Conservation (phyloP, 768 basidiomycete genomes). For the Hericium coralloides region DNA sequence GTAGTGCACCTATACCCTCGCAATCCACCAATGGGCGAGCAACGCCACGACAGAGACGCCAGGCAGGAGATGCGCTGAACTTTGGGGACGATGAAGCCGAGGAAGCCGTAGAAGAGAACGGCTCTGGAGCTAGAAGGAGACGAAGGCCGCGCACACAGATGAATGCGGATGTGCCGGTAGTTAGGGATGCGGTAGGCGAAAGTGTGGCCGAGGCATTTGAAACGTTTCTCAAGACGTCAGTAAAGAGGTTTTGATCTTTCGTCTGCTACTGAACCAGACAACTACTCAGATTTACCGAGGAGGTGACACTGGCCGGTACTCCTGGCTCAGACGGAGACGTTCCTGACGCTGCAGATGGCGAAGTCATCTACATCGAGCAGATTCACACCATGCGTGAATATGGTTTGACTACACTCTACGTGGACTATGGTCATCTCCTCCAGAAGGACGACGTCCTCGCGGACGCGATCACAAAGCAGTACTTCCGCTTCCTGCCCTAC, state of each 20-base stretch:
- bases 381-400: constrained; percentile 94
- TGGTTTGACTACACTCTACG: constrained; percentile 90
- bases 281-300: constrained; percentile 69
- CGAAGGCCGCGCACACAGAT: constrained; percentile 33
- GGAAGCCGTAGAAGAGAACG: constrained; percentile 27
- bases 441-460: constrained; percentile 90
- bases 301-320: constrained; percentile 68
- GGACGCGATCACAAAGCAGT: constrained; percentile 87
- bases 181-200: constrained; percentile 93
- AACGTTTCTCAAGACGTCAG: constrained; percentile 80
- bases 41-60: constrained; percentile 20
- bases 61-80: constrained; percentile 23
- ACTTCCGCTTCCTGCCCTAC: constrained; percentile 95
- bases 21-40: constrained; percentile 26
- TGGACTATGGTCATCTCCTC: constrained; percentile 89
- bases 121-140: constrained; percentile 29
- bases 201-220: constrained; percentile 90
- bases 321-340: constrained; percentile 66
- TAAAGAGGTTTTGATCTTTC: background rate
- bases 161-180: constrained; percentile 70
- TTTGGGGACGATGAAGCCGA: constrained; percentile 37
- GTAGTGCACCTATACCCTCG: constrained; percentile 35
- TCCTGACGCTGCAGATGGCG: constrained; percentile 46
- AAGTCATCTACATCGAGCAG: constrained; percentile 83
- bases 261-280: constrained; percentile 7